Evolutionary conservation across 2,329 filamentous ascomycete species (phyloP).

Genomic region (Pseudohalonectria lignicola): DNA sequence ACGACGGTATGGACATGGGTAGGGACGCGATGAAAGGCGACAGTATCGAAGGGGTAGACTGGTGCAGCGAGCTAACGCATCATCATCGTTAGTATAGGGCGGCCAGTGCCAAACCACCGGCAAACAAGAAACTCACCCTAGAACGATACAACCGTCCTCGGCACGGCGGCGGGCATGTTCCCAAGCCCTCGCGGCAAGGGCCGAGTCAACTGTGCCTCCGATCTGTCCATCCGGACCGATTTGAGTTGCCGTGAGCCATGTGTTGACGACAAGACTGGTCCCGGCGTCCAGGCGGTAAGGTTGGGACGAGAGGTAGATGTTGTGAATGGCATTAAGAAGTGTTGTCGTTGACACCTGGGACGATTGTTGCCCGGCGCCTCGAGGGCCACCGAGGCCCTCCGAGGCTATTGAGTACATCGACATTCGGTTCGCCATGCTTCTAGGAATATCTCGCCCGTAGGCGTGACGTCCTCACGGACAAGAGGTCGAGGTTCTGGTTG

Average conservation of each 20-base stretch:
- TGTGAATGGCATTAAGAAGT: slow-evolving; percentile 83
- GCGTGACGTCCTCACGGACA: neutral
- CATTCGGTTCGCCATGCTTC: slow-evolving; percentile 53
- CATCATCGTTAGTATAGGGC: slow-evolving; percentile 7
- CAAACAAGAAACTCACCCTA: slow-evolving; percentile 51
- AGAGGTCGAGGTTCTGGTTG: neutral
- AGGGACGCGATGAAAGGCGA: slow-evolving; percentile 71
- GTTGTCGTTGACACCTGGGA: slow-evolving; percentile 86
- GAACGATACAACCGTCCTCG: slow-evolving; percentile 85
- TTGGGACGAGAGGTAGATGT: slow-evolving; percentile 70
- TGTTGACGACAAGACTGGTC: slow-evolving; percentile 89
- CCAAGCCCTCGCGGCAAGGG: slow-evolving; percentile 76
- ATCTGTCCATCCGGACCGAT: slow-evolving; percentile 55
- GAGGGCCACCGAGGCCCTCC: slow-evolving; percentile 46
- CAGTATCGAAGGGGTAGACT: slow-evolving; percentile 76
- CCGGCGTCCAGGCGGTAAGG: slow-evolving; percentile 83
- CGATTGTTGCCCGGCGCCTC: slow-evolving; percentile 53
- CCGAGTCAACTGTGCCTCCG: slow-evolving; percentile 70
- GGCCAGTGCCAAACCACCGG: neutral
- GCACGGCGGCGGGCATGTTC: slow-evolving; percentile 91
- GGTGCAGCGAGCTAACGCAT: slow-evolving; percentile 64
- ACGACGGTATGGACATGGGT: slow-evolving; percentile 66
- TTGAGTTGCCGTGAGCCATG: slow-evolving; percentile 76
- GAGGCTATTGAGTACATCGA: slow-evolving; percentile 60
- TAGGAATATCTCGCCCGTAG: too few relatives aligned